Evolutionary conservation across 768 basidiomycete species (phyloP), one percentile per base, ranked within the genome.

Genomic region (Kwoniella europaea): DNA sequence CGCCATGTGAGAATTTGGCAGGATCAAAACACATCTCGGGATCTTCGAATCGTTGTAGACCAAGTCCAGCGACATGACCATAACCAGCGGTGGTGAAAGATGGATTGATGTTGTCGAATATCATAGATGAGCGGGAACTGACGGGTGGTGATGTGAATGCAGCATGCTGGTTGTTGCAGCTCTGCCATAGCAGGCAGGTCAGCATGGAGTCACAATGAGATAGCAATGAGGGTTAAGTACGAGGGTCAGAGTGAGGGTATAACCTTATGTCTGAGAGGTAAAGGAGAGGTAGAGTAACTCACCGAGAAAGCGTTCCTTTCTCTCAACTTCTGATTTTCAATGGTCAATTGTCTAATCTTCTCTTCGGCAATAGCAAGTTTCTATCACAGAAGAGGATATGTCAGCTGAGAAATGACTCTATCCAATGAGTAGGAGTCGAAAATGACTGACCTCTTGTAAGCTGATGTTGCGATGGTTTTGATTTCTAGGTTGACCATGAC

Each of bases 271-370:
- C 15, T 35, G n/a, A 35, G 9, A 52, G 50, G 50, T 29, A 4
- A 15, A 52, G 3, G n/a, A n/a, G 50, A 55, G 20, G 2, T 55
- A n/a, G 24, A 42, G 44, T 29, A n/a, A 66, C 50, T 42, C 46
- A 65, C 69, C 16, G 29, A 54, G 35, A 41, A 57, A 9, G 29
- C 43, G 13, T 43, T 68, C 27, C 27, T 56, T 68, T 74, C 68
- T 29, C 62, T 71, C 29, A 79, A 62, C 22, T 61, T 57, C 13
- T 63, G 42, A 56, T 79, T 79, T 69, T 79, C 78, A 9, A 72
- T 18, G 12, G 61, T 74, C 10, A 79, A 65, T 57, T 74, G 64
- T 50, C 65, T 29, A 63, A 79, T 74, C 61, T 65, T 71, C 42
- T 58, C 61, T 41, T 74, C 68, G 29, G 72, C 70, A 10, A 59